Conservation (phyloP, 257 asterid species). For the Penstemon davidsonii region DNA sequence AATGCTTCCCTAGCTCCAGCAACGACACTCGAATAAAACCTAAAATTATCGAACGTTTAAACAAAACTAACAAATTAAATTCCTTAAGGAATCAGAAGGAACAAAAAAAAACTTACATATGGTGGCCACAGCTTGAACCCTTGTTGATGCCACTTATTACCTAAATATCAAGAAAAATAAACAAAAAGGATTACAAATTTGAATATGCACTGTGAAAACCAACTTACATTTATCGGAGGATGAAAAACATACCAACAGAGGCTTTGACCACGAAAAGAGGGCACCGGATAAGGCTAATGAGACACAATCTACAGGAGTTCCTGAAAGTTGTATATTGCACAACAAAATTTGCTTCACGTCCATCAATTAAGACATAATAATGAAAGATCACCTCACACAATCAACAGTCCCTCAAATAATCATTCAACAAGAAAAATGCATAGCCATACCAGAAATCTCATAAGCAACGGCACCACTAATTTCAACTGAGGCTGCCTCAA, state of each 20-base stretch:
- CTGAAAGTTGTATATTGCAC: slow-evolving; percentile 46
- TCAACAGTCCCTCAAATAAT: neutral
- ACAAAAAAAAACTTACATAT: slow-evolving; percentile 49
- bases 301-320: slow-evolving; percentile 97
- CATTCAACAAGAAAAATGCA: neutral
- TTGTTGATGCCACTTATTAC: slow-evolving; percentile 90
- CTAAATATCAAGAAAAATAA: slow-evolving; percentile 38
- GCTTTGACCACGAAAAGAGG: slow-evolving; percentile 92
- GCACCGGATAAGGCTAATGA: slow-evolving; percentile 93
- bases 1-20: slow-evolving; percentile 99
- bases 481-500: slow-evolving; percentile 68
- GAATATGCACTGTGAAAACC: neutral
- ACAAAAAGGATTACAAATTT: slow-evolving; percentile 6
- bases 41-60: slow-evolving; percentile 31
- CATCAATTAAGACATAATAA: slow-evolving; percentile 13
- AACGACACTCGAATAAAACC: slow-evolving; percentile 85
- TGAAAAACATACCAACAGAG: slow-evolving; percentile 64
- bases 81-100: neutral
- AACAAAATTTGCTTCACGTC: neutral
- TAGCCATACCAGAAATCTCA: slow-evolving; percentile 79
- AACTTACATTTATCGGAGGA: slow-evolving; percentile 8
- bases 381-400: neutral
- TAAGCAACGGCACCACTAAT: slow-evolving; percentile 84
- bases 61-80: neutral
- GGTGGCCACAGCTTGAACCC: slow-evolving; percentile 90